phyloP scores from a whole-genome alignment of 352 stramenopile species.

The Phytopythium litorale region DNA sequence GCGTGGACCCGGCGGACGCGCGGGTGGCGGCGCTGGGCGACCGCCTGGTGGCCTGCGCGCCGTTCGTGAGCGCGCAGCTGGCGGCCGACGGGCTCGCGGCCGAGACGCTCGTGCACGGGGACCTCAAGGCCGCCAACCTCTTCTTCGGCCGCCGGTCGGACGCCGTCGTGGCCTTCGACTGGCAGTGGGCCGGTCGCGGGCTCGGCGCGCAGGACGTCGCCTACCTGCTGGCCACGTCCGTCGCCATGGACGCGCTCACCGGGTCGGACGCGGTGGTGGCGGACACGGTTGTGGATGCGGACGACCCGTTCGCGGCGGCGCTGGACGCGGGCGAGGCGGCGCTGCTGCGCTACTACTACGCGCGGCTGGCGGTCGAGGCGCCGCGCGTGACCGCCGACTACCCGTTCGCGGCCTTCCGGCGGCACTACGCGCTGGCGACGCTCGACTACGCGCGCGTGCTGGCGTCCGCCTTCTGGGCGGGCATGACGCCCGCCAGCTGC shows the following conservation, averaged over 20 bases:
- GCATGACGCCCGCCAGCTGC: slow-evolving; percentile 45
- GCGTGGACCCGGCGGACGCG: slow-evolving; percentile 4
- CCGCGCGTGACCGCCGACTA: slow-evolving; percentile 14
- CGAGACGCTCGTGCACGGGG: slow-evolving; percentile 54
- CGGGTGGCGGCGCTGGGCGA: slow-evolving; percentile 25
- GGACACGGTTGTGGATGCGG: slow-evolving; percentile 27
- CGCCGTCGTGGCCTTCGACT: slow-evolving; percentile 63
- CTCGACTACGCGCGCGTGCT: slow-evolving; percentile 66
- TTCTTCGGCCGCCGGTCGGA: slow-evolving; percentile 47
- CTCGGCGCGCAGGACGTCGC: slow-evolving; percentile 61
- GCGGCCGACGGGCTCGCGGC: slow-evolving; percentile 13
- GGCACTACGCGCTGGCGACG: slow-evolving; percentile 53
- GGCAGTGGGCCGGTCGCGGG: slow-evolving; percentile 65
- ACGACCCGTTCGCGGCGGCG: background rate
- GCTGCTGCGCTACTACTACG: slow-evolving; percentile 57
- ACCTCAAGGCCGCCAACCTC: slow-evolving; percentile 73
- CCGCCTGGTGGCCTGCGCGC: slow-evolving; percentile 42
- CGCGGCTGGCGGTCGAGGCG: slow-evolving; percentile 7
- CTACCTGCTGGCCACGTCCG: slow-evolving; percentile 67
- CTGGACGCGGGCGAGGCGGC: slow-evolving; percentile 23
- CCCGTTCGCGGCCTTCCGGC: slow-evolving; percentile 43
- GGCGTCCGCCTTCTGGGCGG: slow-evolving; percentile 59
- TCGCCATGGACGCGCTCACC: slow-evolving; percentile 38
- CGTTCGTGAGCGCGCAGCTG: slow-evolving; percentile 46
- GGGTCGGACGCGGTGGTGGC: background rate